These are phyloP conservation scores for Botrytis elliptica DNA, from an alignment of 2,329 filamentous ascomycete species.

Conservation along the genomic window DNA sequence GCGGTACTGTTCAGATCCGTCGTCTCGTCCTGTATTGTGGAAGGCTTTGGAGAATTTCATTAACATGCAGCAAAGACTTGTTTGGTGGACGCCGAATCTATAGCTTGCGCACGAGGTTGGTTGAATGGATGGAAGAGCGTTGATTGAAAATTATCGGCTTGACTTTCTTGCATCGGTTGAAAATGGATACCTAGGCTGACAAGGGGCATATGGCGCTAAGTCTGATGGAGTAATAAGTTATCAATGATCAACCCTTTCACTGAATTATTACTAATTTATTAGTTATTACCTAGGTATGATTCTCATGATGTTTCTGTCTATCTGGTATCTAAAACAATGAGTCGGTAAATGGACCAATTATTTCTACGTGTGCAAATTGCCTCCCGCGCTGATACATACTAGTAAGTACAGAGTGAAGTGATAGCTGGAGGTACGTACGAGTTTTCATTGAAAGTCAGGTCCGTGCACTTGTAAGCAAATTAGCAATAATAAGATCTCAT, in stretches of 20 bases:
- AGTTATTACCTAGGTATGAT: not conserved
- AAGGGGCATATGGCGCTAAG: not conserved
- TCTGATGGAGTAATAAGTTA: not conserved
- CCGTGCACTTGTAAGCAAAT: too few species aligned
- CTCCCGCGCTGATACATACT: not conserved
- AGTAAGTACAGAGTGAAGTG: not conserved
- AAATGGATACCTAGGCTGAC: not conserved
- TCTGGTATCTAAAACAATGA: not conserved
- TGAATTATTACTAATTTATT: not conserved
- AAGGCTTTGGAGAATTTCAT: not conserved
- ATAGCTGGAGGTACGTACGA: not conserved
- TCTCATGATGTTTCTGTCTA: not conserved
- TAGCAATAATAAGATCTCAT: too few species aligned
- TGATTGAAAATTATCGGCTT: not conserved
- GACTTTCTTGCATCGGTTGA: not conserved
- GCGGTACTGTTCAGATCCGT: not conserved
- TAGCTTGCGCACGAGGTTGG: not conserved
- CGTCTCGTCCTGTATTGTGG: not conserved
- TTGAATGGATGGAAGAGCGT: not conserved
- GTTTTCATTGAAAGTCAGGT: too few species aligned
- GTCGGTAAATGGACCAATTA: not conserved
- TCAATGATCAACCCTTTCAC: not conserved
- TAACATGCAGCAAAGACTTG: not conserved
- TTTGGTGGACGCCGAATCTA: not conserved
- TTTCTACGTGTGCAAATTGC: not conserved